Conservation (phyloP, 1,139 yeast genomes). For the Yamadazyma trypodendri region DNA sequence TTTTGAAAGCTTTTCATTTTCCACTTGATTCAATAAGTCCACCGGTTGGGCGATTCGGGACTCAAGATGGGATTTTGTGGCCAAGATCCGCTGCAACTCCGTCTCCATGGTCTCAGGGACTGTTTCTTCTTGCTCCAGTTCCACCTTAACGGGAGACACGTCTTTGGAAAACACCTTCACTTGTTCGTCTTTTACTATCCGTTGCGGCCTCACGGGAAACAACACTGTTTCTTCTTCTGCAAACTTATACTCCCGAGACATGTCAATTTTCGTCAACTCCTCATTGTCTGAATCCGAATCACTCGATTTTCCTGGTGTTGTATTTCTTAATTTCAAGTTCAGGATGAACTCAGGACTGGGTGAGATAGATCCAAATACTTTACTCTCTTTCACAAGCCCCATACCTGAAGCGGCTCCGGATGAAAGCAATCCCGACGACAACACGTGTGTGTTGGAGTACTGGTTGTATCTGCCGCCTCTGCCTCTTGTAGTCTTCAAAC, state of each 20-base stretch:
- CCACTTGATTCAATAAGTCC: conserved; percentile 32
- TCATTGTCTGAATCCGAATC: conserved; percentile 33
- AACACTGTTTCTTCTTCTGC: conserved; percentile 46
- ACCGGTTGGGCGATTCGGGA: conserved; percentile 29
- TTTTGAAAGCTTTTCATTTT: conserved; percentile 26
- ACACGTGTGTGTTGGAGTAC: conserved; percentile 64
- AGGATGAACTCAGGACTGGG: conserved; percentile 42
- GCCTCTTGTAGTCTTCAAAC: conserved; percentile 31
- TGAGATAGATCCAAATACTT: conserved; percentile 17
- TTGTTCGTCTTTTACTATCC: conserved; percentile 19
- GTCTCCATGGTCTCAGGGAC: conserved; percentile 35
- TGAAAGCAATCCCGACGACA: conserved; percentile 70
- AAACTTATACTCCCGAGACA: conserved; percentile 58
- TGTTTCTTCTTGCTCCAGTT: conserved; percentile 24
- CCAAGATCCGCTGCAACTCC: conserved; percentile 28
- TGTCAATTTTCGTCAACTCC: conserved; percentile 52
- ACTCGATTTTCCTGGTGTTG: conserved; percentile 15
- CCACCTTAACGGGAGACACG: conserved; percentile 16
- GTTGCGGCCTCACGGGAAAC: conserved; percentile 44
- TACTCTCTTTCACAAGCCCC: conserved; percentile 19
- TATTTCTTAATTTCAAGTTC: conserved; percentile 32
- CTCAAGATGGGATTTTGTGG: conserved; percentile 30
- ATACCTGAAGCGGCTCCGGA: conserved; percentile 55
- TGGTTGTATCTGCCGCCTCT: conserved; percentile 45
- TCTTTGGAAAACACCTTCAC: conserved; percentile 10